phyloP scores from a whole-genome alignment of 78 protist species.

The Andalucia godoyi region DNA sequence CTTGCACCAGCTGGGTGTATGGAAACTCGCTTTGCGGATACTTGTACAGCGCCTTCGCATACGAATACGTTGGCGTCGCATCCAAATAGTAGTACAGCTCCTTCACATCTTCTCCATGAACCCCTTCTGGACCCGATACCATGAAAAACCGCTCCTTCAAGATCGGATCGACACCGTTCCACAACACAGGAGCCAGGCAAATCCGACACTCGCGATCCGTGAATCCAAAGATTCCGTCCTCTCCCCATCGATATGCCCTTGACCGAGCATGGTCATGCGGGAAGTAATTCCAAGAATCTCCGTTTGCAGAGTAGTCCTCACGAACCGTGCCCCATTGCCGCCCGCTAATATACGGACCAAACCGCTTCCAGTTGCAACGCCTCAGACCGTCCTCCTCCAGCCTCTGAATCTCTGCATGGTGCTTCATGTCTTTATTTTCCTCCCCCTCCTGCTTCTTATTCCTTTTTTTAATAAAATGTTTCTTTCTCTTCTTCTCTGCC shows the following conservation, averaged over 20 bases:
- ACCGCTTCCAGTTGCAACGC: conserved; percentile 30
- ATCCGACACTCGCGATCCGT: conserved; percentile 14
- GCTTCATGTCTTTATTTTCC: not conserved
- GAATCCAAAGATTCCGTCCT: conserved; percentile 60
- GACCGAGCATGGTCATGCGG: conserved; percentile 40
- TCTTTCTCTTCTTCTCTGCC: too few species aligned
- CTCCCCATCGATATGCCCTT: conserved; percentile 76
- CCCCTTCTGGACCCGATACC: conserved; percentile 45
- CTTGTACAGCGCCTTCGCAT: conserved; percentile 52
- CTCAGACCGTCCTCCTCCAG: too few species aligned
- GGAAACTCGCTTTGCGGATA: conserved; percentile 67
- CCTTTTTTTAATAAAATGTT: not conserved
- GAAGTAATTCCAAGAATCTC: conserved; percentile 52
- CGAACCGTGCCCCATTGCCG: conserved; percentile 34
- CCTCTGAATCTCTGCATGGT: too few species aligned
- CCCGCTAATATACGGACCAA: conserved; percentile 18
- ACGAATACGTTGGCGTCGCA: conserved; percentile 57
- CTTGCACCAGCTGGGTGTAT: conserved; percentile 1
- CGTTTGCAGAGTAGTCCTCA: conserved; percentile 16
- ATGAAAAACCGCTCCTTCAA: conserved; percentile 72
- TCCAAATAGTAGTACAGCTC: conserved; percentile 51
- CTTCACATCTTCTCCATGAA: conserved; percentile 51
- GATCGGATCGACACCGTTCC: conserved; percentile 68
- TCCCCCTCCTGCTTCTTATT: not conserved
- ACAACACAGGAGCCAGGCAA: conserved; percentile 47